phyloP scores from a whole-genome alignment of 495 filamentous ascomycete species.

The Evernia prunastri region DNA sequence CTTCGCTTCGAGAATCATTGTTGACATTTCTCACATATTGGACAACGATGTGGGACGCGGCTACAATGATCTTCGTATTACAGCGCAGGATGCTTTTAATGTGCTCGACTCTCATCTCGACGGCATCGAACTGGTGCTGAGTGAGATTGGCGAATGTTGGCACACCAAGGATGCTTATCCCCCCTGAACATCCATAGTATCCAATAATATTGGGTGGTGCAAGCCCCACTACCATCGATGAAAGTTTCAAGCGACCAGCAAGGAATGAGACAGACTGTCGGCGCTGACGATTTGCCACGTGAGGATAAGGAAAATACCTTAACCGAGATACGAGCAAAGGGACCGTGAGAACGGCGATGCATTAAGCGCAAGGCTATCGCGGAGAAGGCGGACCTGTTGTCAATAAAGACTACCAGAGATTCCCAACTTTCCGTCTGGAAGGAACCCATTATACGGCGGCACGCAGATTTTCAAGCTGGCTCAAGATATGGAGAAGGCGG shows the following conservation, averaged over 20 bases:
- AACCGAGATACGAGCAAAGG: neutral
- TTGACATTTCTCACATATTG: constrained; percentile 15
- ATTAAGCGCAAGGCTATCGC: constrained; percentile 6
- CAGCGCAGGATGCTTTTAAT: neutral
- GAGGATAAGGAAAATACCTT: neutral
- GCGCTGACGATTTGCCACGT: too few species aligned
- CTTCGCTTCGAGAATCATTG: constrained; percentile 15
- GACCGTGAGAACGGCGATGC: neutral
- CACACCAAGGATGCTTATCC: neutral
- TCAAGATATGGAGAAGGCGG: constrained; percentile 16
- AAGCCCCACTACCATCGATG: neutral
- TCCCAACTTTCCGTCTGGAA: constrained; percentile 5
- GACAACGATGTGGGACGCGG: constrained; percentile 8
- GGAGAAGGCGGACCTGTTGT: constrained; percentile 7
- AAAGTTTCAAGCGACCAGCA: too few species aligned
- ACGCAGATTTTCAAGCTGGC: constrained; percentile 9
- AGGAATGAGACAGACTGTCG: too few species aligned
- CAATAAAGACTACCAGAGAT: constrained; percentile 15
- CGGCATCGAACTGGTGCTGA: neutral
- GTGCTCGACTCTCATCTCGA: constrained; percentile 10
- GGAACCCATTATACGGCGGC: constrained; percentile 18
- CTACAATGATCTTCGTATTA: constrained; percentile 3
- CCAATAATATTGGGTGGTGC: neutral
- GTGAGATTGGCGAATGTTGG: neutral
- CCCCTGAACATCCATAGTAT: neutral